Base-by-base conservation (phyloP, 805 yeast genomes). In the Ogataea minuta region DNA sequence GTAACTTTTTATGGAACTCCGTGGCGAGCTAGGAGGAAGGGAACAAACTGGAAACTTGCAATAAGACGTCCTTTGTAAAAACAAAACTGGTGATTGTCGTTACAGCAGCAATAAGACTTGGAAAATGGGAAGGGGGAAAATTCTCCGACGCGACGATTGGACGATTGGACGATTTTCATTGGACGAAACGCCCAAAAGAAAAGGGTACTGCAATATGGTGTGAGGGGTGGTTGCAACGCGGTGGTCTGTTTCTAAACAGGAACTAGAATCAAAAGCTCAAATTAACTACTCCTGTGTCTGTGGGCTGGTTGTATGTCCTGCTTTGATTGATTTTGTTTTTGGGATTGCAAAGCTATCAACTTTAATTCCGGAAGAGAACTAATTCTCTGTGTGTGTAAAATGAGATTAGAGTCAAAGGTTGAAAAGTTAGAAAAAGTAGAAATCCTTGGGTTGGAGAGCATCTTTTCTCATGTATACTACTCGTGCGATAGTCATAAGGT, bases 111-210 rank as follows among this genome's bases (percentile, higher is more conserved):
- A 32, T 14, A 28, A 16, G 32, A 15, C 30, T 10, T 9, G 28
- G 23, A 32, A 39, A 28, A 28, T 39, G 29, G 32, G 36, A 26
- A 39, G 31, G 42, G 42, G 42, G 37, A 29, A 39, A 33, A 28
- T 21, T 33, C 37, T 39, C 42, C 42, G 42, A 39, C 42, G 42
- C 42, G 42, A 39, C 42, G 36, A 39, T 28, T 28, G 42, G 42
- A 25, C 42, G 37, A 39, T 27, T 24, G 34, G 42, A 39, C 42
- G 42, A 39, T 33, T 39, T 37, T 39, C 34, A 39, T 39, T 39
- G 42, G 42, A 39, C 42, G 42, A 39, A 39, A 39, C 9, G 12
- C 13, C 20, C 17, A 14, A 15, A 15, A 23, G 29, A 28, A 23
- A 28, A 17, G 29, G 26, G 21, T 19, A 19, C 5, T 5, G 21